These are phyloP conservation scores for Nepenthes alata DNA, from an alignment of 179 eudicot genomes.

Conservation along the genomic window DNA sequence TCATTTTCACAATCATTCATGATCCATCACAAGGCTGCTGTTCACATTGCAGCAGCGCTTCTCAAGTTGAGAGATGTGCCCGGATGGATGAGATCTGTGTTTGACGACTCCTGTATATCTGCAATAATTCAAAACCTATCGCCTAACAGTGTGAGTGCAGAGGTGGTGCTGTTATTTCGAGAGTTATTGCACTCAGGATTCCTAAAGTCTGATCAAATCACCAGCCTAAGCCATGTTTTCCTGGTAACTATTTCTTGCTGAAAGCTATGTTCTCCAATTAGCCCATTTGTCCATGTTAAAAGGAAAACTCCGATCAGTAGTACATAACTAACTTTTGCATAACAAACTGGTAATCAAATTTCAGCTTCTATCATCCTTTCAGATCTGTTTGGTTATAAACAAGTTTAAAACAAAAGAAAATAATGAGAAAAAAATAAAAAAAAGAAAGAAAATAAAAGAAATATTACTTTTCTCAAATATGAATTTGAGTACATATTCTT, in stretches of 20 bases:
- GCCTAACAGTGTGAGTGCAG: constrained; percentile 37
- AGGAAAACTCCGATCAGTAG: neutral
- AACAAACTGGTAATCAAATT: too few species aligned
- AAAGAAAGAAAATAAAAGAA: too few species aligned
- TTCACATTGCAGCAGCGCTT: constrained; percentile 52
- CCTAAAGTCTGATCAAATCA: constrained; percentile 47
- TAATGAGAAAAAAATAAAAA: too few species aligned
- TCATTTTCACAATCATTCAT: constrained; percentile 45
- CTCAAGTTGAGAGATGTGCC: constrained; percentile 39
- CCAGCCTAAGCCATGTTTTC: constrained; percentile 40
- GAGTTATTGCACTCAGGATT: constrained; percentile 41
- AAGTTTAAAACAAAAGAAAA: too few species aligned
- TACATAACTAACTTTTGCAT: neutral
- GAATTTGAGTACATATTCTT: too few species aligned
- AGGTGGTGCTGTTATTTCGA: constrained; percentile 55
- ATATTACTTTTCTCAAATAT: too few species aligned
- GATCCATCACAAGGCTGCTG: constrained; percentile 52
- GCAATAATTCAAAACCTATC: constrained; percentile 55
- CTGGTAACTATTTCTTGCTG: constrained; percentile 39
- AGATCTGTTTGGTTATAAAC: too few species aligned
- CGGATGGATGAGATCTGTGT: constrained; percentile 61
- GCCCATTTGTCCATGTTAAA: neutral
- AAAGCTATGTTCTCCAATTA: neutral
- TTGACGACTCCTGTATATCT: constrained; percentile 49
- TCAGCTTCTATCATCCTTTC: too few species aligned